A percentile compares a stretch with the other conserved stretches of the same genome.
Conservation (phyloP, 768 basidiomycete species). For the Suillus weaverae region DNA sequence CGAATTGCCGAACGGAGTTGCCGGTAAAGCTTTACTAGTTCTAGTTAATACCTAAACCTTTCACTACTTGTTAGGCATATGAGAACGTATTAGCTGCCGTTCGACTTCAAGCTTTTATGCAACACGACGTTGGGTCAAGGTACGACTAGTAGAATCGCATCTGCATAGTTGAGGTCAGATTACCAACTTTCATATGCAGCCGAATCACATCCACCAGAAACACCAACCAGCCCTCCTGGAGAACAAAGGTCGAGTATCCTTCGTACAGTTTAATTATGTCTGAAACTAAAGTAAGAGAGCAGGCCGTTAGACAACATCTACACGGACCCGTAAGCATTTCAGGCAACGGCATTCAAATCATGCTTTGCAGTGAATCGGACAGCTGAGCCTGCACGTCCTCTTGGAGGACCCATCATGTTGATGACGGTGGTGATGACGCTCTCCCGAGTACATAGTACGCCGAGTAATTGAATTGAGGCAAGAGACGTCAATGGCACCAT, state of each 20-base stretch:
- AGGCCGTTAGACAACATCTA: background rate
- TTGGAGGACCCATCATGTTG: conserved; percentile 16
- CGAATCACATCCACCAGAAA: too few relatives aligned
- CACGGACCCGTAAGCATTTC: conserved; percentile 23
- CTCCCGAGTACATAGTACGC: conserved; percentile 22
- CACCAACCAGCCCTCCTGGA: too few relatives aligned
- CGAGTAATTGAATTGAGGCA: conserved; percentile 32
- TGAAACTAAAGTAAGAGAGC: background rate
- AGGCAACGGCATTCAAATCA: conserved; percentile 22
- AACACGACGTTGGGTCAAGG: background rate
- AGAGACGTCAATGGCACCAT: conserved; percentile 45
- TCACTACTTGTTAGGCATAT: conserved; percentile 9
- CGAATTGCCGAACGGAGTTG: background rate
- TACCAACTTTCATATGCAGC: too few relatives aligned
- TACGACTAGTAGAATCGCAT: background rate
- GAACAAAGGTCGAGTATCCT: too few relatives aligned
- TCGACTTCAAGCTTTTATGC: background rate
- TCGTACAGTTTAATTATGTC: background rate
- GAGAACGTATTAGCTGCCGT: background rate
- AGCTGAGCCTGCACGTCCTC: conserved; percentile 20
- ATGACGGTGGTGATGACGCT: conserved; percentile 22
- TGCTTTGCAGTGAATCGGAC: conserved; percentile 21
- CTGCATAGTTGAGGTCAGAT: too few relatives aligned
- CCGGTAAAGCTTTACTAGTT: background rate
- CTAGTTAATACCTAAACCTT: background rate